These are phyloP conservation scores for Coniella lustricola DNA, from an alignment of 2,329 filamentous ascomycete genomes.

Conservation along the genomic window DNA sequence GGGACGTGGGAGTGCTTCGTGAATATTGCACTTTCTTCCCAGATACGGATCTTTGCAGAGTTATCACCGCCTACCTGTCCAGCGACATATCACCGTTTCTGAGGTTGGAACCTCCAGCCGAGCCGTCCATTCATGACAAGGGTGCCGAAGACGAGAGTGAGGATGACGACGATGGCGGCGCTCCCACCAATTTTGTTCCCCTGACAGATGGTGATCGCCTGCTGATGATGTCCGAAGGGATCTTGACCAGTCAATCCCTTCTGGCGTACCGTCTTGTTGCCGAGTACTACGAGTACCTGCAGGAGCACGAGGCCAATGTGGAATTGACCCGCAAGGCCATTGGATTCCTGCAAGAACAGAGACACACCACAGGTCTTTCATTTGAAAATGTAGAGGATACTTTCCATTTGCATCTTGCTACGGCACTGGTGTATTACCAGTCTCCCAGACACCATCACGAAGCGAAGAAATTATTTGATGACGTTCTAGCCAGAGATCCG, in stretches of 20 bases:
- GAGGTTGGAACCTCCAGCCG: constrained; percentile 22
- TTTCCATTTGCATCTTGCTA: constrained; percentile 70
- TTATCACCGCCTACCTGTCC: constrained; percentile 73
- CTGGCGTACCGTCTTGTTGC: constrained; percentile 78
- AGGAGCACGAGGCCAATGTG: constrained; percentile 76
- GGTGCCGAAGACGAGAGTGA: constrained; percentile 46
- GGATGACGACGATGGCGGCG: constrained; percentile 51
- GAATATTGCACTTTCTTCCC: constrained; percentile 82
- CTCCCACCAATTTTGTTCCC: constrained; percentile 46
- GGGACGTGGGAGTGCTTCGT: constrained; percentile 70
- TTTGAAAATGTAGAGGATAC: constrained; percentile 67
- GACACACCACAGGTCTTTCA: constrained; percentile 58
- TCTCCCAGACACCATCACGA: constrained; percentile 84
- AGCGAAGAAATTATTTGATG: constrained; percentile 78
- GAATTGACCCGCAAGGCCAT: constrained; percentile 73
- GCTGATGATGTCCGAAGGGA: constrained; percentile 71
- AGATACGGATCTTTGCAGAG: constrained; percentile 71
- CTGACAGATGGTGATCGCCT: constrained; percentile 72
- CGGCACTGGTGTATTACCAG: constrained; percentile 85
- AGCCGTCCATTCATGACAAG: constrained; percentile 26
- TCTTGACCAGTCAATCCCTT: constrained; percentile 60
- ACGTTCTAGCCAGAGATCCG: constrained; percentile 67
- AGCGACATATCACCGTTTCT: constrained; percentile 82
- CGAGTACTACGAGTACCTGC: constrained; percentile 75
- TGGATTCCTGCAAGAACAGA: constrained; percentile 51